A percentile compares a stretch with the other conserved stretches of the same genome.
Conservation (phyloP, 2,329 filamentous ascomycete species). For the Catunica adiposa region DNA sequence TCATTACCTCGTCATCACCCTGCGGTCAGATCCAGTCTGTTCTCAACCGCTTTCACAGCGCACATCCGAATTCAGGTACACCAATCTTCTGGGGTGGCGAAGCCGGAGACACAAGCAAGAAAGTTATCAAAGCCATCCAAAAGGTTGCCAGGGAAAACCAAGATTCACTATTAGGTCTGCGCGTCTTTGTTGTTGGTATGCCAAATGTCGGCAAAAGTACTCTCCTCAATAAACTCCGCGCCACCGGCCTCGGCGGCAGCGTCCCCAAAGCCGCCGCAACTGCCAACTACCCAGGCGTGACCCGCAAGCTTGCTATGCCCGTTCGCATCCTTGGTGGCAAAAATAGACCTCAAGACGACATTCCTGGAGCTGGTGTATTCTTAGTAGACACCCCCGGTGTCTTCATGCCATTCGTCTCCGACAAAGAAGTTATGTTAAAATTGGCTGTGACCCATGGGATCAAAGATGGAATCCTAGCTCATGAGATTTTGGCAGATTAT, state of each 20-base stretch:
- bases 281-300: constrained; percentile 77
- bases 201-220: constrained; percentile 95
- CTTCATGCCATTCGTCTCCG: constrained; percentile 78
- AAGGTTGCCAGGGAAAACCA: constrained; percentile 19
- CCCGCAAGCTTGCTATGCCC: constrained; percentile 63
- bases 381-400: constrained; percentile 87
- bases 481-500: constrained; percentile 73
- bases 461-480: constrained; percentile 69
- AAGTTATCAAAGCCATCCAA: constrained; percentile 25
- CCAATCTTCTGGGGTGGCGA: constrained; percentile 30
- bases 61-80: constrained; percentile 2
- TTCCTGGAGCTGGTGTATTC: constrained; percentile 50
- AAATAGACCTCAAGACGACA: constrained; percentile 17
- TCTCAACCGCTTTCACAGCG: constrained; percentile 18
- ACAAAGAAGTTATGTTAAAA: constrained; percentile 83
- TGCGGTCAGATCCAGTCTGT: constrained; percentile 21
- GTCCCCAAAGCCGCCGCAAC: constrained; percentile 56
- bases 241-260: constrained; percentile 36
- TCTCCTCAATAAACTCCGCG: constrained; percentile 73
- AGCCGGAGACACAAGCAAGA: constrained; percentile 19
- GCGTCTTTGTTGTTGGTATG: constrained; percentile 86
- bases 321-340: constrained; percentile 52
- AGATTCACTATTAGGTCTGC: constrained; percentile 58
- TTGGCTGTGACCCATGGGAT: constrained; percentile 82
- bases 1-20: constrained; percentile 29